Conservation (phyloP, 768 basidiomycete species). For the Calocybe gangraenosa region DNA sequence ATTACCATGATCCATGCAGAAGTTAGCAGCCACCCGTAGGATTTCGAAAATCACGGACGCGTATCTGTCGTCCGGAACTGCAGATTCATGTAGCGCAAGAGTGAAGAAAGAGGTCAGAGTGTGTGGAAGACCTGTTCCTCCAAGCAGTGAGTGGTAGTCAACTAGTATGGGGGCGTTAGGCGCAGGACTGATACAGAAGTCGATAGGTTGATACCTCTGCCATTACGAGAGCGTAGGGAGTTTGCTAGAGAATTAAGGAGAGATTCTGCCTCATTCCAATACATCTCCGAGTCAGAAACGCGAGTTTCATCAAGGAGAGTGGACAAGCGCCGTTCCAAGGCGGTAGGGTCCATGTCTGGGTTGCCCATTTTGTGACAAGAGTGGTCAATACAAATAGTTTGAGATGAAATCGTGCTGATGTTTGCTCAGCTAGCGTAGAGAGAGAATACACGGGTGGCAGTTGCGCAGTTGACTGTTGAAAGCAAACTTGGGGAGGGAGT, state of each 20-base stretch:
- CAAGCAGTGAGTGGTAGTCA: slow-evolving; percentile 69
- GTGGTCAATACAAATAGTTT: not conserved
- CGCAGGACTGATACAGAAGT: slow-evolving; percentile 8
- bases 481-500: not conserved
- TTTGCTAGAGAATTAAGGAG: slow-evolving; percentile 59
- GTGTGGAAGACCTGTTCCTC: slow-evolving; percentile 59
- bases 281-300: slow-evolving; percentile 25
- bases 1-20: slow-evolving; percentile 79
- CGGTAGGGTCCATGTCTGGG: slow-evolving; percentile 25
- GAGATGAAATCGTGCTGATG: too few species aligned
- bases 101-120: slow-evolving; percentile 59
- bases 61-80: slow-evolving; percentile 40
- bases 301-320: slow-evolving; percentile 28
- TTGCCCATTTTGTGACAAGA: slow-evolving; percentile 20
- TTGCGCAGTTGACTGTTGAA: not conserved
- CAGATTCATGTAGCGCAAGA: slow-evolving; percentile 45
- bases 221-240: slow-evolving; percentile 52
- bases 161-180: slow-evolving; percentile 33
- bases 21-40: slow-evolving; percentile 75
- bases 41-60: slow-evolving; percentile 59
- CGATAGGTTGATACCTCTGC: slow-evolving; percentile 32
- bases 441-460: slow-evolving; percentile 2
- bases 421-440: too few species aligned
- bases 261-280: slow-evolving; percentile 50
- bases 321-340: slow-evolving; percentile 27